Conservation (phyloP, 352 stramenopile species). For the Globisporangium paroecandrum region DNA sequence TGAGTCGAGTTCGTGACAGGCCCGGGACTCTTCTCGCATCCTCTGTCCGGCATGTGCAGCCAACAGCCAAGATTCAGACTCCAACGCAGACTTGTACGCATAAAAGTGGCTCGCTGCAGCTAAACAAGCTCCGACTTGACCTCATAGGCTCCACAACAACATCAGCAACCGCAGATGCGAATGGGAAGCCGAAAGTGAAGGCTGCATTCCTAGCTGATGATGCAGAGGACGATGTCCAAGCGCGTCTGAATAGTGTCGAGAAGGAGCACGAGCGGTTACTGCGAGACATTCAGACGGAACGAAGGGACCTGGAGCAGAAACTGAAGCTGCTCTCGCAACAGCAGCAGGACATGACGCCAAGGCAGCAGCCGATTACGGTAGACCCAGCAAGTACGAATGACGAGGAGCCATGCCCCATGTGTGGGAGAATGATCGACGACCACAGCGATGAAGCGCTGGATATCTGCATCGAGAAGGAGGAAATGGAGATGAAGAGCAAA, state of each 20-base stretch:
- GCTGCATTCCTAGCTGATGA: slow-evolving; percentile 22
- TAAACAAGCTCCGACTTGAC: slow-evolving; percentile 37
- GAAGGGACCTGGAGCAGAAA: slow-evolving; percentile 16
- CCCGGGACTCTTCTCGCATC: neutral
- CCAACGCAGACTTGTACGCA: neutral
- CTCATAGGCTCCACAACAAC: slow-evolving; percentile 12
- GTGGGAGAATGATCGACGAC: slow-evolving; percentile 16
- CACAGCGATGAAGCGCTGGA: slow-evolving; percentile 19
- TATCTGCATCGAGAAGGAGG: slow-evolving; percentile 19
- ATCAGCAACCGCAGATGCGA: neutral
- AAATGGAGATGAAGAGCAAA: slow-evolving; percentile 12
- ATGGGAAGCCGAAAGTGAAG: slow-evolving; percentile 13
- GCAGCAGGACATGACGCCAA: neutral
- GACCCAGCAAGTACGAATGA: neutral
- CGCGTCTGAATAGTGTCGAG: slow-evolving; percentile 8
- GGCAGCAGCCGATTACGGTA: neutral
- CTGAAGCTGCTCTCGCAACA: slow-evolving; percentile 14
- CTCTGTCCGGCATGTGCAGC: neutral
- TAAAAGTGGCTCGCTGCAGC: slow-evolving; percentile 14
- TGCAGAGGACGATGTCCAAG: slow-evolving; percentile 2
- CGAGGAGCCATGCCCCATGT: slow-evolving; percentile 19
- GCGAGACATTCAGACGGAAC: slow-evolving; percentile 17
- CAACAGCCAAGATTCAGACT: neutral
- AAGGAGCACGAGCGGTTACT: slow-evolving; percentile 16
- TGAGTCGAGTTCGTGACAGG: neutral